A percentile compares a stretch with the other conserved stretches of the same genome.
Evolutionary conservation across 768 basidiomycete genomes (phyloP).

Genomic region (Tephrocybe sp.): DNA sequence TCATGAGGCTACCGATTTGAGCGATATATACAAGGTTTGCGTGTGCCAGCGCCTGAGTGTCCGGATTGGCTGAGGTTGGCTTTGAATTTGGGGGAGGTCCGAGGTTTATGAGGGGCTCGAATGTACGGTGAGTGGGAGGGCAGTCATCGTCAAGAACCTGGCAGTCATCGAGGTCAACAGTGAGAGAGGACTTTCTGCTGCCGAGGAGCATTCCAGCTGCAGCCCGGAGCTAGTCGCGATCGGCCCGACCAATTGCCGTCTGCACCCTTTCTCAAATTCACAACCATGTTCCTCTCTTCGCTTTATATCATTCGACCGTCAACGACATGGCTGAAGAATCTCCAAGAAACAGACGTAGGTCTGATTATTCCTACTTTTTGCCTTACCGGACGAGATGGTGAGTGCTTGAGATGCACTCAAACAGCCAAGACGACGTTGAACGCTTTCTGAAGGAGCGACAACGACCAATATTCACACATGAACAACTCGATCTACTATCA

Average conservation of each 20-base stretch:
- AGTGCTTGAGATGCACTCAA: slow-evolving; percentile 16
- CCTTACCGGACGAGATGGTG: slow-evolving; percentile 72
- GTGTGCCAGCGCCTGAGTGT: too few relatives aligned
- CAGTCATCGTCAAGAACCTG: too few relatives aligned
- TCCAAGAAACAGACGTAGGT: slow-evolving; percentile 39
- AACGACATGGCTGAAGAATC: slow-evolving; percentile 22
- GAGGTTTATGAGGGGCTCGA: too few relatives aligned
- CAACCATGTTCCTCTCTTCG: slow-evolving; percentile 1
- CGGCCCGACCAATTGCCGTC: slow-evolving; percentile 6
- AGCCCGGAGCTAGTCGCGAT: too few relatives aligned
- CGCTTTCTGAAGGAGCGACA: slow-evolving; percentile 77
- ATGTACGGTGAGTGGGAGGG: too few relatives aligned
- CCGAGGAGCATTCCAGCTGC: too few relatives aligned
- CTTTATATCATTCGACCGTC: background rate
- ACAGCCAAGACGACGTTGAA: background rate
- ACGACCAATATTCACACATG: slow-evolving; percentile 81
- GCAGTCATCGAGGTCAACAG: too few relatives aligned
- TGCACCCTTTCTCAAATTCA: background rate
- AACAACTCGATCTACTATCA: slow-evolving; percentile 83
- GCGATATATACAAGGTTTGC: too few relatives aligned
- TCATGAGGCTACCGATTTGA: too few relatives aligned
- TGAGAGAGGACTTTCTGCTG: too few relatives aligned
- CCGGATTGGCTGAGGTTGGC: too few relatives aligned
- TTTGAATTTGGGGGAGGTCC: too few relatives aligned
- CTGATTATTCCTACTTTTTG: slow-evolving; percentile 60